phyloP scores from a whole-genome alignment of 352 stramenopile genomes.

The Phytopythium mirpurense region DNA sequence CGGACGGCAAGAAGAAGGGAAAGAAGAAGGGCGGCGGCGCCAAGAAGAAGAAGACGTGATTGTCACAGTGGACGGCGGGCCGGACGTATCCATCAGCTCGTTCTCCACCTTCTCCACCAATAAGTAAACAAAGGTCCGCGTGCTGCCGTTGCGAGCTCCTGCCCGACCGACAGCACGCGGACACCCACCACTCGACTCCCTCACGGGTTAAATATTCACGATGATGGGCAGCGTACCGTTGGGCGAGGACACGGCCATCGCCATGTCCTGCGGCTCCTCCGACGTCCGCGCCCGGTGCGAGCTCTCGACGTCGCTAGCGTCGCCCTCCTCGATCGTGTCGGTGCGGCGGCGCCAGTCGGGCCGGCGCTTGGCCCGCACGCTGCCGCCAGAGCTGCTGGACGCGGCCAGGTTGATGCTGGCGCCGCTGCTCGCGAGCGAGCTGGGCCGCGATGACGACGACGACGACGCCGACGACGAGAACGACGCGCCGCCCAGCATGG shows the following conservation, averaged over 20 bases:
- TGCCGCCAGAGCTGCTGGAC: slow-evolving; percentile 12
- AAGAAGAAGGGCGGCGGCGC: slow-evolving; percentile 64
- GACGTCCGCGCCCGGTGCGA: slow-evolving; percentile 1
- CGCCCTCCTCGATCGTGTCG: slow-evolving; percentile 29
- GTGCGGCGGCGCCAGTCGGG: slow-evolving; percentile 32
- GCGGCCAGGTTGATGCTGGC: slow-evolving; percentile 11
- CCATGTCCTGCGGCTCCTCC: slow-evolving; percentile 5
- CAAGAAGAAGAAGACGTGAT: slow-evolving; percentile 71
- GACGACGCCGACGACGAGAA: slow-evolving; percentile 7
- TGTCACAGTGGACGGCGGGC: too few species aligned
- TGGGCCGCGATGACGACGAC: slow-evolving; percentile 16
- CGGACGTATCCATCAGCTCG: too few species aligned
- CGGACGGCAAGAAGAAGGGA: slow-evolving; percentile 76
- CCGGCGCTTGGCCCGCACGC: slow-evolving; percentile 19
- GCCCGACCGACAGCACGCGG: too few species aligned
- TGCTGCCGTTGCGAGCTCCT: too few species aligned
- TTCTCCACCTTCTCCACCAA: too few species aligned
- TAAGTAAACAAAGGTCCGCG: background rate
- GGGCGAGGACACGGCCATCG: slow-evolving; percentile 43
- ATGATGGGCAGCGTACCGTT: slow-evolving; percentile 49
- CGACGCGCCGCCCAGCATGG: slow-evolving; percentile 13
- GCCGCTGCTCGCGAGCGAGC: slow-evolving; percentile 19
- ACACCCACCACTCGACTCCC: background rate
- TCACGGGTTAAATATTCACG: slow-evolving; percentile 44
- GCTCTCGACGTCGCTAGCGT: slow-evolving; percentile 2